Evolutionary conservation across 148 eudicot genomes (phyloP).

Genomic region (Diospyros lotus): DNA sequence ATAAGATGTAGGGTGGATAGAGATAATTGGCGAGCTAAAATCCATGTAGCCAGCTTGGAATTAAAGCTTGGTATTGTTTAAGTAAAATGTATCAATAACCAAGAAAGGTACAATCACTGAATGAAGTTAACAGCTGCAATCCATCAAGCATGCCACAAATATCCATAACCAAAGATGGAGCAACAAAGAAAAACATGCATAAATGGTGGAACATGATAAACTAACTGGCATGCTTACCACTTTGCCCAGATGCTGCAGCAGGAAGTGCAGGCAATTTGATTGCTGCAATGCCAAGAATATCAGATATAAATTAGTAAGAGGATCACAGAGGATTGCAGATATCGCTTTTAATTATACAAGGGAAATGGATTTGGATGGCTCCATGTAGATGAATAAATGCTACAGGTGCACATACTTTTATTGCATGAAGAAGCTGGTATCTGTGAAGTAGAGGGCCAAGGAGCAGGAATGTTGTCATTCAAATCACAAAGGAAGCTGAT

Average conservation of each 20-base stretch:
- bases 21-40: no score
- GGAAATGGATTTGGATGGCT: background rate
- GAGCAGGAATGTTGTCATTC: constrained; percentile 94
- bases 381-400: background rate
- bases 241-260: constrained; percentile 66
- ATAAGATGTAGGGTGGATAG: no score
- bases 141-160: no score
- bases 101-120: no score
- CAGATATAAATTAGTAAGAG: constrained; percentile 10
- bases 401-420: constrained; percentile 48
- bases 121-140: no score
- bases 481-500: constrained; percentile 87
- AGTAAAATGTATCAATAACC: no score
- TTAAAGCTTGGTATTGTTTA: no score
- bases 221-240: constrained; percentile 25
- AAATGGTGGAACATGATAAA: background rate
- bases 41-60: no score
- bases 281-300: constrained; percentile 36
- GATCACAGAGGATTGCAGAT: constrained; percentile 1
- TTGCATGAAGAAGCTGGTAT: constrained; percentile 77
- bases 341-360: background rate
- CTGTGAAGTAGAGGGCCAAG: constrained; percentile 82
- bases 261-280: constrained; percentile 88
- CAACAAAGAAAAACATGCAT: background rate
- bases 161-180: background rate